These are phyloP conservation scores for Euphrasia confusa DNA, from an alignment of 257 asterid genomes.

Conservation along the genomic window DNA sequence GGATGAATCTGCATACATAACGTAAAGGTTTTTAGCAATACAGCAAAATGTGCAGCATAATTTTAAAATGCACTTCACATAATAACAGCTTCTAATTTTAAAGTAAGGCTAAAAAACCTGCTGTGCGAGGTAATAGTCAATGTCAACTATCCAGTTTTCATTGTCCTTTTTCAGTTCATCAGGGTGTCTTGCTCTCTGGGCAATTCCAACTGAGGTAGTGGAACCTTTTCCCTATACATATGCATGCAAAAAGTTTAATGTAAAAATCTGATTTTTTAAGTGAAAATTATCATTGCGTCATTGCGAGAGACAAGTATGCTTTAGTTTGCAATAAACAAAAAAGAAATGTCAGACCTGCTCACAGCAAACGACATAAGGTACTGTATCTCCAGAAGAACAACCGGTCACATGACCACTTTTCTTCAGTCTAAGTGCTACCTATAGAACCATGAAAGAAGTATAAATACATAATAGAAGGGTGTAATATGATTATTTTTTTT, in stretches of 20 bases:
- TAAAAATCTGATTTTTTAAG: slow-evolving; percentile 7
- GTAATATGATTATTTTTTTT: slow-evolving; percentile 14
- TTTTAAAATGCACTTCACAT: slow-evolving; percentile 10
- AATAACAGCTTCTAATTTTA: slow-evolving; percentile 12
- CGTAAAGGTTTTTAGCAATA: slow-evolving; percentile 24
- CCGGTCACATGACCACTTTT: slow-evolving; percentile 83
- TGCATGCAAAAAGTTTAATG: slow-evolving; percentile 16
- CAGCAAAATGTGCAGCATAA: slow-evolving; percentile 20
- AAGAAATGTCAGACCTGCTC: slow-evolving; percentile 57
- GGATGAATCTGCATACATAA: slow-evolving; percentile 85
- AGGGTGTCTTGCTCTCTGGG: slow-evolving; percentile 98
- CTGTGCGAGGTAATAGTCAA: slow-evolving; percentile 93
- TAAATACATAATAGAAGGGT: slow-evolving; percentile 22
- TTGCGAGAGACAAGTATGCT: slow-evolving; percentile 15
- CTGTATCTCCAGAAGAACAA: slow-evolving; percentile 93
- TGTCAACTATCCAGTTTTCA: slow-evolving; percentile 80
- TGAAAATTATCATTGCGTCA: not conserved
- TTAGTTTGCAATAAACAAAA: not conserved
- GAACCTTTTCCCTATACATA: slow-evolving; percentile 61
- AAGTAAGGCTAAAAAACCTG: slow-evolving; percentile 50
- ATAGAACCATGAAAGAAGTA: slow-evolving; percentile 22
- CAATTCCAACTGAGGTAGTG: slow-evolving; percentile 67
- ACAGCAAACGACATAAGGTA: slow-evolving; percentile 88
- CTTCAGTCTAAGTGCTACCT: slow-evolving; percentile 96
- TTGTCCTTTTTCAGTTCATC: slow-evolving; percentile 82